These are phyloP conservation scores for Dendrobium catenatum DNA, from an alignment of 106 monocot genomes.

Conservation along the genomic window DNA sequence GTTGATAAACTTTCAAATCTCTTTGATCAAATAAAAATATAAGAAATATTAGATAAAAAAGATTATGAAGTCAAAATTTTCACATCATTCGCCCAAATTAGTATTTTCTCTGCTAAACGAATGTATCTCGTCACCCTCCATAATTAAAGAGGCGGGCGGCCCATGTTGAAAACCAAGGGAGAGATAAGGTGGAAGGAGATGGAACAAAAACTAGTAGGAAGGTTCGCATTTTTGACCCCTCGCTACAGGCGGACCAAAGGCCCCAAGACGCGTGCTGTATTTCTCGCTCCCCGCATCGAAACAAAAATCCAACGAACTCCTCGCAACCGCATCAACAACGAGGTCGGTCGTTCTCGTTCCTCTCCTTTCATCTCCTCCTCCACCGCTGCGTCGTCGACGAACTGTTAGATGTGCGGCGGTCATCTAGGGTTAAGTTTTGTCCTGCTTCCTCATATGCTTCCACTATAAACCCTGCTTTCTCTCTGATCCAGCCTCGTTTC, in stretches of 20 bases:
- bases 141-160: too few relatives aligned
- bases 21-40: too few relatives aligned
- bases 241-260: neutral
- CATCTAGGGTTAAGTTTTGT: conserved; percentile 6
- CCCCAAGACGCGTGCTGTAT: neutral
- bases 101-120: too few relatives aligned
- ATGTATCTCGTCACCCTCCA: too few relatives aligned
- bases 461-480: neutral
- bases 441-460: too few relatives aligned
- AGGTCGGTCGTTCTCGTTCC: conserved; percentile 9
- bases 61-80: too few relatives aligned
- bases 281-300: neutral
- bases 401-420: conserved; percentile 1
- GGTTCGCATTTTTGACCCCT: neutral
- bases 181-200: neutral
- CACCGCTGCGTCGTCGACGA: neutral
- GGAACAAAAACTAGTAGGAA: neutral
- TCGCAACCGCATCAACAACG: neutral
- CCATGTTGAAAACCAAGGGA: neutral
- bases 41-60: too few relatives aligned
- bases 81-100: too few relatives aligned
- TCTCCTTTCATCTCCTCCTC: neutral
- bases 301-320: neutral
- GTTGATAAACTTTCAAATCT: too few relatives aligned
- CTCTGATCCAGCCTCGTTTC: neutral